Percentiles rank a stretch among this genome's conserved stretches.
Evolutionary conservation across 495 filamentous ascomycete genomes (phyloP).

Genomic region (Aspergillus mulundensis): DNA sequence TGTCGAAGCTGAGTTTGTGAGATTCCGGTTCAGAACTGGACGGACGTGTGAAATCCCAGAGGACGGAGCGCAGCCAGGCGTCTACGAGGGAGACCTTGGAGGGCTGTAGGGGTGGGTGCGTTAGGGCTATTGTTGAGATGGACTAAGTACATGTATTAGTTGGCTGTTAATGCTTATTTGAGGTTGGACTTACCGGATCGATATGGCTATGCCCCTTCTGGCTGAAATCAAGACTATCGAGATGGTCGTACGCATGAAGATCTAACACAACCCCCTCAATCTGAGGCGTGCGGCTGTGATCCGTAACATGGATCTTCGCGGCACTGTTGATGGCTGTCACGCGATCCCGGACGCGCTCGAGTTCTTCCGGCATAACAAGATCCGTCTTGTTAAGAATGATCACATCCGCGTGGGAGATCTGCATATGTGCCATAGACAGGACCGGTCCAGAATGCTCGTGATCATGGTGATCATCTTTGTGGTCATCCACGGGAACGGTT

Average conservation of each 20-base stretch:
- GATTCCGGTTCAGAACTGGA: slow-evolving; percentile 6
- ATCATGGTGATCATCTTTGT: slow-evolving; percentile 36
- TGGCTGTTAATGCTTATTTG: neutral
- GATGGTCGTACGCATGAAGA: slow-evolving; percentile 85
- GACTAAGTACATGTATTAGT: slow-evolving; percentile 45
- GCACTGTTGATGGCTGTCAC: slow-evolving; percentile 83
- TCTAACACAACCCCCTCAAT: slow-evolving; percentile 84
- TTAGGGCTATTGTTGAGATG: slow-evolving; percentile 79
- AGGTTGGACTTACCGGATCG: slow-evolving; percentile 62
- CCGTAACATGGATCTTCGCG: slow-evolving; percentile 77
- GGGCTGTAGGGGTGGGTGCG: slow-evolving; percentile 51
- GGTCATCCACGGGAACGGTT: slow-evolving; percentile 29
- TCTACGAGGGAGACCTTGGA: slow-evolving; percentile 60
- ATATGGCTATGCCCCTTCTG: slow-evolving; percentile 73
- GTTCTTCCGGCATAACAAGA: slow-evolving; percentile 65
- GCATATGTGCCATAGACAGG: slow-evolving; percentile 87
- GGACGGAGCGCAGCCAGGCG: slow-evolving; percentile 72
- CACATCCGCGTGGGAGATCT: slow-evolving; percentile 96
- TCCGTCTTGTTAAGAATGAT: slow-evolving; percentile 94
- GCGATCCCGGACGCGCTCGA: slow-evolving; percentile 60
- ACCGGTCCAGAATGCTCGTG: slow-evolving; percentile 53
- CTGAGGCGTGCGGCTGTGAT: slow-evolving; percentile 70
- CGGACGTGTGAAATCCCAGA: slow-evolving; percentile 74
- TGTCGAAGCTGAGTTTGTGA: slow-evolving; percentile 49
- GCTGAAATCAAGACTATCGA: slow-evolving; percentile 61